Conservation (phyloP, 495 filamentous ascomycete genomes). For the Beverwykella pulmonaria region DNA sequence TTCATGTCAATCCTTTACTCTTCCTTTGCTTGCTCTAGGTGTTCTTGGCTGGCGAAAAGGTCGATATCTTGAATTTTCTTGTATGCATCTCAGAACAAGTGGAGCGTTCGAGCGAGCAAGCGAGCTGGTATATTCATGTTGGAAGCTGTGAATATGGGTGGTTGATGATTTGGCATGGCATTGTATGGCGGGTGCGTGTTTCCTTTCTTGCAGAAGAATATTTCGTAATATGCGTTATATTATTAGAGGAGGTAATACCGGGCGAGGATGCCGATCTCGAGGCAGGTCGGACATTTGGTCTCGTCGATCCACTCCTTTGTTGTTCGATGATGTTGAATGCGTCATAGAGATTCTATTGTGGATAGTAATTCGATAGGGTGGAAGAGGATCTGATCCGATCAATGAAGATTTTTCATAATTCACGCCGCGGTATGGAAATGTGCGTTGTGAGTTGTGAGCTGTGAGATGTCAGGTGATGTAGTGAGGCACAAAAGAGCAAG, state of each 20-base stretch:
- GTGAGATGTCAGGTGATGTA: too few relatives aligned
- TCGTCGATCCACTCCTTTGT: background rate
- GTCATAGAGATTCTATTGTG: background rate
- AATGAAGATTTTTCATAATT: background rate
- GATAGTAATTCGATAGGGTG: background rate
- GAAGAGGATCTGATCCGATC: background rate
- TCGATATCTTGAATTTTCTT: background rate
- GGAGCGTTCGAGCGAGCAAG: background rate
- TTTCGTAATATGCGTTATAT: background rate
- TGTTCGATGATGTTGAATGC: background rate
- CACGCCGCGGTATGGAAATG: too few relatives aligned
- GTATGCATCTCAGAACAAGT: background rate
- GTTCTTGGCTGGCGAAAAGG: conserved; percentile 2
- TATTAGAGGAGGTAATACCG: background rate
- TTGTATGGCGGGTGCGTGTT: background rate
- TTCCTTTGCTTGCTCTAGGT: background rate
- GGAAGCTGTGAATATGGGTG: background rate
- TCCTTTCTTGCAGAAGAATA: background rate
- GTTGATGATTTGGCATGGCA: background rate
- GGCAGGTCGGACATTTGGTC: background rate
- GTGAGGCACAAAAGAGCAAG: too few relatives aligned
- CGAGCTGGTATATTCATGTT: background rate
- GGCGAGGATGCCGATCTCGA: background rate
- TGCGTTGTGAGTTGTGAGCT: too few relatives aligned
- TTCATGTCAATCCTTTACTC: conserved; percentile 10